These are phyloP conservation scores for Candida pseudoviswanathii DNA, from an alignment of 1,139 yeast genomes.

Conservation along the genomic window DNA sequence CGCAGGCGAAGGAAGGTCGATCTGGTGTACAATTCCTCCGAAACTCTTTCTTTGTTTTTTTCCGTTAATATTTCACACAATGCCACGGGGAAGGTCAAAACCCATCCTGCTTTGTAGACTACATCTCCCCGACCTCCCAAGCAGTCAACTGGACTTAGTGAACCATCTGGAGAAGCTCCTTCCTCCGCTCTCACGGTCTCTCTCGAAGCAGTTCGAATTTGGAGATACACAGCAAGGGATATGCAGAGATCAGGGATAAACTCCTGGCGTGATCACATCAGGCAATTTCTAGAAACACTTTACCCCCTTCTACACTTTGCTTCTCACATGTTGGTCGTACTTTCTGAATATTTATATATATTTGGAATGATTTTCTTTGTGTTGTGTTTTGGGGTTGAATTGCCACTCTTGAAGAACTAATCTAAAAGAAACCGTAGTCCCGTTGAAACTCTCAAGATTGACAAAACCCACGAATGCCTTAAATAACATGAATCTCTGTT, in stretches of 20 bases:
- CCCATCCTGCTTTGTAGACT: neutral
- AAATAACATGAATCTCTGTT: too few species aligned
- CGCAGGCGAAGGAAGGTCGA: neutral
- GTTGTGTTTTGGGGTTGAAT: neutral
- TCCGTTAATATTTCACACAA: neutral
- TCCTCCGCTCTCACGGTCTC: too few species aligned
- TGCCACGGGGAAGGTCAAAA: neutral
- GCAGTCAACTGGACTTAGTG: too few species aligned
- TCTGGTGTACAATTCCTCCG: neutral
- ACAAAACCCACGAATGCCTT: too few species aligned
- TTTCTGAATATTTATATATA: constrained; percentile 2
- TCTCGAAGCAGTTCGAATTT: too few species aligned
- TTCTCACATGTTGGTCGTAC: neutral
- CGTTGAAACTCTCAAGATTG: neutral
- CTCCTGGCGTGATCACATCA: neutral
- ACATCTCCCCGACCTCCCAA: too few species aligned
- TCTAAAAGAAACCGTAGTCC: neutral
- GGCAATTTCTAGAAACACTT: neutral
- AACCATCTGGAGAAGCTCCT: too few species aligned
- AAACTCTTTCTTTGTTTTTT: neutral
- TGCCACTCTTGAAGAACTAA: neutral
- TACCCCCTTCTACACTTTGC: neutral
- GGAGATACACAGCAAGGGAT: too few species aligned
- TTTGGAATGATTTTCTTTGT: neutral
- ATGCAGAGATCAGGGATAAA: neutral